phyloP scores from a whole-genome alignment of 352 stramenopile species.

The Globisporangium solare region DNA sequence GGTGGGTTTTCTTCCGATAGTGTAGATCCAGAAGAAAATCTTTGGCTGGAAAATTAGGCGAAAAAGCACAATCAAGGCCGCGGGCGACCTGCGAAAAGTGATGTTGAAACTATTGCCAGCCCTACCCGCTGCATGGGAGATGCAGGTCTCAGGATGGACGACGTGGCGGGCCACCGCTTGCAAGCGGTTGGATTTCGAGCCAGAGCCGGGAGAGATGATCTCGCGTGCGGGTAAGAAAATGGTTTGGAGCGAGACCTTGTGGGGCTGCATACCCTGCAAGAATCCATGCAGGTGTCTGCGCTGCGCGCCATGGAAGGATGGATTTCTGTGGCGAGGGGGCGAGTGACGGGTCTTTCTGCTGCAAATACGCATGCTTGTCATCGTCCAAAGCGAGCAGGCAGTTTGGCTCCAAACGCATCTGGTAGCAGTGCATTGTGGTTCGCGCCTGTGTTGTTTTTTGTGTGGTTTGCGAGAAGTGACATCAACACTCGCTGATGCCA shows the following conservation, averaged over 20 bases:
- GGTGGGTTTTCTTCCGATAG: background rate
- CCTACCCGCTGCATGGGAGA: background rate
- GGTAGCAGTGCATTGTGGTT: too few relatives aligned
- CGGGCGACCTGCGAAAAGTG: background rate
- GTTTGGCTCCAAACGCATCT: too few relatives aligned
- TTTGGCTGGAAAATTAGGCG: slow-evolving; percentile 4
- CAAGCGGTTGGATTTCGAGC: background rate
- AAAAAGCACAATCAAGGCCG: background rate
- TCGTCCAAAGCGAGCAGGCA: too few relatives aligned
- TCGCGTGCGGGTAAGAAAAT: too few relatives aligned
- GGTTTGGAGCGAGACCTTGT: background rate
- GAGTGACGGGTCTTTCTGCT: slow-evolving; percentile 4
- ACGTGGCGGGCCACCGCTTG: background rate
- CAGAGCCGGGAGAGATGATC: too few relatives aligned
- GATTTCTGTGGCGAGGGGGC: background rate
- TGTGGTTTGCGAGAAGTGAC: too few relatives aligned
- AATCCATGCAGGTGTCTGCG: too few relatives aligned
- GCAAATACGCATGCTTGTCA: too few relatives aligned
- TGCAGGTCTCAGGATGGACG: background rate
- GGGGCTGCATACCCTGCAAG: background rate
- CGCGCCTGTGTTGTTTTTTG: too few relatives aligned
- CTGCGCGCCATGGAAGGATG: too few relatives aligned
- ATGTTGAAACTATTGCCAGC: background rate
- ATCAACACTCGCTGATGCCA: too few relatives aligned
- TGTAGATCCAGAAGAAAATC: background rate